Base-by-base conservation (phyloP, 352 stramenopile genomes). In the Phytopythium vexans region DNA sequence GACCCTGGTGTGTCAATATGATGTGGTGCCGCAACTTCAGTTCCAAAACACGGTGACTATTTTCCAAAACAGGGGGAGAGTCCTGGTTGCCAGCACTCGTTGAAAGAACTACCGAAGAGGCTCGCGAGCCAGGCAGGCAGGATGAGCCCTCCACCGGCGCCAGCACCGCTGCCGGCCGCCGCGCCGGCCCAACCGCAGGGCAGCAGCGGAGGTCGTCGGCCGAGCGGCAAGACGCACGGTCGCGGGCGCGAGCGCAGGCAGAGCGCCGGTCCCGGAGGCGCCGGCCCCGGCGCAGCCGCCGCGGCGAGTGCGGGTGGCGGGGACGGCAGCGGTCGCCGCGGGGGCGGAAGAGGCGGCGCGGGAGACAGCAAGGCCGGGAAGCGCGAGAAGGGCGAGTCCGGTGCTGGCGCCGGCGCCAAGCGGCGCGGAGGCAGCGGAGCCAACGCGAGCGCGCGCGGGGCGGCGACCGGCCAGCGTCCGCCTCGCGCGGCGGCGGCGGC, bases 371-470 rank as follows among this genome's bases (percentile, higher is more conserved):
- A 48, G 9, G 31, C 41, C 8, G 40, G 36, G 3, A 45, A 46
- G 35, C 52, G 45, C 27, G 40, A 21, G 2, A 41, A 27, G 37
- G 12, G 5, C 21, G 21, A 27, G 21, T 27, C 21, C 12, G 35
- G 65, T 3, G 43, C 55, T 14, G 58, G 58, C 6, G 58, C 66
- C 35, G 53, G 52, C 42, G 56, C 36, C 14, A 50, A 52, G 15
- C 64, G 63, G 14, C 45, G 56, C 21, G 52, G 51, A 6, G 52
- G 27, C 11, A 53, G 16, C 35, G 10, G 34, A 33, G 14, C 56
- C 31, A 75, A 70, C 49, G 64, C 66, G 38, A 60, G 56, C n/a
- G 63, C 37, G 46, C 31, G 31, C 34, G 58, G 6, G 63, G 32
- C 39, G 63, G 54, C 46, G 52, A 44, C 16, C 58, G 45, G 62